Percentiles rank a stretch among this genome's conserved stretches.
Conservation (phyloP, 352 stramenopile species). For the Phytophthora hibernalis region DNA sequence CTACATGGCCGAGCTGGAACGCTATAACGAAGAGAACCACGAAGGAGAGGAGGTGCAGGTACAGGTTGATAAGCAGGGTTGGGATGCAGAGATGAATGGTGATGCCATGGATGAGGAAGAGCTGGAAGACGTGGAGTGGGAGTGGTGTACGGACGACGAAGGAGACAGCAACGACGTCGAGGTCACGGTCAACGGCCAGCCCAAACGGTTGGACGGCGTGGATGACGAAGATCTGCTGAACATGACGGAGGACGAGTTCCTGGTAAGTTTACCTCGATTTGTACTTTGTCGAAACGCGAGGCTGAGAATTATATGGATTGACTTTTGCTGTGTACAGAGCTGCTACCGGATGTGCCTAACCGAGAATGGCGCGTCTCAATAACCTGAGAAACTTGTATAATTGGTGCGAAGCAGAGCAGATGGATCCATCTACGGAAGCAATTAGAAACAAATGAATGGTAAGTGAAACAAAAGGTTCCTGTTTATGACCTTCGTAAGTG, state of each 20-base stretch:
- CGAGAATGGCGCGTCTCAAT: slow-evolving; percentile 31
- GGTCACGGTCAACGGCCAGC: slow-evolving; percentile 70
- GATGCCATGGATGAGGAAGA: slow-evolving; percentile 78
- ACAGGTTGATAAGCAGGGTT: slow-evolving; percentile 82
- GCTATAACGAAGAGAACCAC: slow-evolving; percentile 88
- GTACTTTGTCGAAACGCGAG: too few relatives aligned
- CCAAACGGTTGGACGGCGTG: slow-evolving; percentile 69
- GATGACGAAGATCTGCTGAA: slow-evolving; percentile 83
- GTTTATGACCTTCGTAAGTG: neutral
- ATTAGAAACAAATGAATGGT: slow-evolving; percentile 34
- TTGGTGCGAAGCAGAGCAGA: slow-evolving; percentile 10
- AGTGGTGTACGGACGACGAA: slow-evolving; percentile 77
- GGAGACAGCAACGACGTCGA: slow-evolving; percentile 55
- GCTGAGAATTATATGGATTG: neutral
- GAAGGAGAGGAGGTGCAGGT: slow-evolving; percentile 82
- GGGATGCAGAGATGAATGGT: slow-evolving; percentile 86
- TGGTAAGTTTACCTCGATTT: slow-evolving; percentile 49
- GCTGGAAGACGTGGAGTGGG: slow-evolving; percentile 85
- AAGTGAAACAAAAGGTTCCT: slow-evolving; percentile 23
- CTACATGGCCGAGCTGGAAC: slow-evolving; percentile 85
- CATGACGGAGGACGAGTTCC: slow-evolving; percentile 88
- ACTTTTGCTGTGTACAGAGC: slow-evolving; percentile 43
- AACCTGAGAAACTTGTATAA: slow-evolving; percentile 32
- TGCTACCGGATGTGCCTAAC: slow-evolving; percentile 74
- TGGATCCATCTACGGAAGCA: slow-evolving; percentile 7